Base-by-base conservation (phyloP, 2,329 filamentous ascomycete genomes). In the Beauveria pseudobassiana region DNA sequence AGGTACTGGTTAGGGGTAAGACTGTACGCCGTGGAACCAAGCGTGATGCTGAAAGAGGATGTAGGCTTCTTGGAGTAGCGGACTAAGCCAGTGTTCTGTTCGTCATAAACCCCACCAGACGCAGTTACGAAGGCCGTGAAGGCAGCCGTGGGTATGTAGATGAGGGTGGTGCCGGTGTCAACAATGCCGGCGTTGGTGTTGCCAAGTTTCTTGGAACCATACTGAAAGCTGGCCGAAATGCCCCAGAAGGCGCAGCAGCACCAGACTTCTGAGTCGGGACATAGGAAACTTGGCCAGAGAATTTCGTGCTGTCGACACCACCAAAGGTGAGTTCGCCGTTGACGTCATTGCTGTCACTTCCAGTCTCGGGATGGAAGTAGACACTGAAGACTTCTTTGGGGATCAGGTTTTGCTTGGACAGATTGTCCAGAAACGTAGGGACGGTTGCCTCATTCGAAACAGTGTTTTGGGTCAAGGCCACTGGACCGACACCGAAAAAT, bases 401-500 rank as follows among this genome's bases (percentile, higher is more conserved):
- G 16, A 43, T 43, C 0, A n/a, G 14, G 0, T 9, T 7, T 0
- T n/a, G 0, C 40, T 43, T 43, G 5, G 0, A 43, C 0, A 43
- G 16, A 9, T 43, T 43, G 40, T 43, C 1, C 5, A 43, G 6
- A 43, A 43, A 43, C 18, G 40, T 43, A 3, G 40, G 40, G 6
- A 43, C 40, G 10, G 16, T 43, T n/a, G 40, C 5, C 10, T 34
- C 40, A 3, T 4, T 18, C 3, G 5, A 3, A n/a, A 43, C 14
- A 7, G 40, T 43, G 40, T 9, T 3, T 3, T 43, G 2, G 16
- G 40, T 43, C 40, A 43, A n/a, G 1, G 18, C 14, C 16, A 43
- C 40, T 0, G 40, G 40, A 2, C 18, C 40, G 2, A 43, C 16
- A n/a, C 40, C 40, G 16, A 43, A 9, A 9, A 43, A 43, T 43